These are phyloP conservation scores for Bremia lactucae DNA, from an alignment of 352 stramenopile species.

Conservation along the genomic window DNA sequence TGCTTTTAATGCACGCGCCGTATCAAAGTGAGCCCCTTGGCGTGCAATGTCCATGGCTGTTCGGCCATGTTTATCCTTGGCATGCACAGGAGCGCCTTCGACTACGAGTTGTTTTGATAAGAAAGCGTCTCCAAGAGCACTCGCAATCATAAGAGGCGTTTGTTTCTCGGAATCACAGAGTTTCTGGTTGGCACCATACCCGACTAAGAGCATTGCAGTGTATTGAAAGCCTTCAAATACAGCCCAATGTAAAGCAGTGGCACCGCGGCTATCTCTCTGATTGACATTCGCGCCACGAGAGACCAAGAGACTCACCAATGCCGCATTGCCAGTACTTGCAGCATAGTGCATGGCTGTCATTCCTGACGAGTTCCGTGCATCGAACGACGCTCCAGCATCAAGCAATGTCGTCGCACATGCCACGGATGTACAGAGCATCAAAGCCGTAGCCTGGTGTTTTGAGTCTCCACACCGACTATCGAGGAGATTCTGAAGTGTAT, in stretches of 20 bases:
- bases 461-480: conserved; percentile 48
- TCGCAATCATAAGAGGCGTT: conserved; percentile 75
- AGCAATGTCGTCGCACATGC: conserved; percentile 44
- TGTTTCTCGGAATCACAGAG: conserved; percentile 72
- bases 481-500: conserved; percentile 33
- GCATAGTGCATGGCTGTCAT: conserved; percentile 80
- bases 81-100: conserved; percentile 54
- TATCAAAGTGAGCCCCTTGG: conserved; percentile 60
- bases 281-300: conserved; percentile 56
- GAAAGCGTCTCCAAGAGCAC: conserved; percentile 66
- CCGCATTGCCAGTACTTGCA: conserved; percentile 65
- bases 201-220: conserved; percentile 68
- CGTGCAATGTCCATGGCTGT: conserved; percentile 66
- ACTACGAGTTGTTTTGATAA: conserved; percentile 77
- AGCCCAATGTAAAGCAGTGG: conserved; percentile 69
- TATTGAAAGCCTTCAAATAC: conserved; percentile 84
- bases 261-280: conserved; percentile 49
- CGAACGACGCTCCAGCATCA: conserved; percentile 37
- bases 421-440: conserved; percentile 73
- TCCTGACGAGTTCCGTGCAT: conserved; percentile 55
- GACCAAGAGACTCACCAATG: conserved; percentile 57
- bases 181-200: conserved; percentile 72
- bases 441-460: conserved; percentile 54
- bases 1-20: conserved; percentile 48
- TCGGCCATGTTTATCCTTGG: conserved; percentile 58